phyloP scores from a whole-genome alignment of 345 rosid genomes.

The Eucalyptus pumila region DNA sequence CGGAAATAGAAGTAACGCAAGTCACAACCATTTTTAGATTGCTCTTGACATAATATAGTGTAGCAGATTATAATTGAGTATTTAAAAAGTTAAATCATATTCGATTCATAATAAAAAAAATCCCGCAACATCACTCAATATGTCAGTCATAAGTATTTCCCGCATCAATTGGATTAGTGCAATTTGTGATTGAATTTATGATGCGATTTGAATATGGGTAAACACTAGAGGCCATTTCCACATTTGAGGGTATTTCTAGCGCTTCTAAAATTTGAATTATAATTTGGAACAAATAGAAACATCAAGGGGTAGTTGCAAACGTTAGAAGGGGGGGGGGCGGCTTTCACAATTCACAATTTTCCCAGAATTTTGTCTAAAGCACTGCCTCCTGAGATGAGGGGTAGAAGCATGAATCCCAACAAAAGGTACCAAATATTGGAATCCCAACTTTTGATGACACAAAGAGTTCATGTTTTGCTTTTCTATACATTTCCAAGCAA shows the following conservation, averaged over 20 bases:
- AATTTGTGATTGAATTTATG: neutral
- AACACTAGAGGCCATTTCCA: neutral
- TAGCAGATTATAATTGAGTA: no score
- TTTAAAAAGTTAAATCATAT: no score
- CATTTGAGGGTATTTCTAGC: neutral
- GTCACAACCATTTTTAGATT: no score
- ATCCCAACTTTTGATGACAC: neutral
- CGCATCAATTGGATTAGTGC: no score
- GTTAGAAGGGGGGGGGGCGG: neutral
- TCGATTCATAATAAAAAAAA: no score
- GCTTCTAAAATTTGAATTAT: neutral
- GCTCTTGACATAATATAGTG: no score
- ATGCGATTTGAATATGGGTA: neutral
- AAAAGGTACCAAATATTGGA: neutral
- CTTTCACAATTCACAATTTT: no score
- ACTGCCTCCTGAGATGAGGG: neutral
- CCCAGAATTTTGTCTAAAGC: neutral
- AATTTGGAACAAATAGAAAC: neutral
- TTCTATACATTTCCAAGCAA: neutral
- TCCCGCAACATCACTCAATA: no score
- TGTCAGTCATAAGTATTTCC: no score
- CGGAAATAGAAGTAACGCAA: no score
- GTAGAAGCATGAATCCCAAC: neutral
- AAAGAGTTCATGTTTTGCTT: neutral
- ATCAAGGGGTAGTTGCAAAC: neutral